Evolutionary conservation across 2,329 filamentous ascomycete genomes (phyloP), one percentile per base, ranked within the genome.

Genomic region (Penicillium sp.): DNA sequence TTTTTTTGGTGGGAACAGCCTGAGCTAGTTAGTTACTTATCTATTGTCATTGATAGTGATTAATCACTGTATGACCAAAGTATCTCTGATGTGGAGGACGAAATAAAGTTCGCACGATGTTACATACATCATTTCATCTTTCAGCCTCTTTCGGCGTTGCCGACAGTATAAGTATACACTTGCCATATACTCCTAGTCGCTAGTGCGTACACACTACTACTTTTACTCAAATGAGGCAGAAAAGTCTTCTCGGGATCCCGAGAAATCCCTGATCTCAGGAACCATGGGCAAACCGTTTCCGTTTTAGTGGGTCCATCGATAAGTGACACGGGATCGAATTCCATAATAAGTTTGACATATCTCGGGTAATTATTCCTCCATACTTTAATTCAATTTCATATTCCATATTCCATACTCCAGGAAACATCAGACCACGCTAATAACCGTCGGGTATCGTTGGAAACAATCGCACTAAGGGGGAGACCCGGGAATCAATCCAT

Each of bases 1-100:
- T 44, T 38, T 44, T 18, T n/a, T 27, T 39, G 34, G 42, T 44
- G 42, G 42, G 42, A 44, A 18, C 31, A 16, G 31, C 4, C 31
- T 18, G 31, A 18, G 31, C 14, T 32, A 20, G n/a, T n/a, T n/a
- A n/a, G n/a, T 24, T 24, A 32, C 29, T 18, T 34, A 34, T 34
- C 31, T 18, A 34, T 34, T 18, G 14, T 18, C 4, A 3, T 7
- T 10, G 3, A 8, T 14, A 31, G 7, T 4, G 8, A 34, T 34
- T 34, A 34, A 18, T 34, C 31, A 34, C 14, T 18, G 16, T 1
- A 34, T 34, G 31, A 34, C 31, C 14, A 34, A 34, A 34, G 31
- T 34, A 20, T 5, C 14, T 3, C 5, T 18, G 7, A 16, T 11
- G 14, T 34, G 14, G 3, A 16, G 16, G 8, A 10, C 29, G 31